Conservation (phyloP, 331 rosid genomes). For the Quercus tomentella region DNA sequence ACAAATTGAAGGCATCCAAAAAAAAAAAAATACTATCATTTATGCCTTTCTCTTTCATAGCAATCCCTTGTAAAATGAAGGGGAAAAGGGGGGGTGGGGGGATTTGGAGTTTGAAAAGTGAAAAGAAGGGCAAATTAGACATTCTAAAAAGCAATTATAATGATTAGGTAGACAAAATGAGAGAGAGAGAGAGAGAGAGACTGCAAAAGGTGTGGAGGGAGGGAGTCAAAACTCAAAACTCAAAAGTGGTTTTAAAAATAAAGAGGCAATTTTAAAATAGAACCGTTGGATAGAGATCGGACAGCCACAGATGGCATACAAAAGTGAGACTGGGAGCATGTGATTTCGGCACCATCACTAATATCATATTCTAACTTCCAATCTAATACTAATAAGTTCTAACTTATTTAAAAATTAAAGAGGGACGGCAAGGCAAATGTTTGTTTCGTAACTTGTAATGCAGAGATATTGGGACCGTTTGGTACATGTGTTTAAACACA, state of each 20-base stretch:
- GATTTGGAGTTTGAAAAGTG: too few relatives aligned
- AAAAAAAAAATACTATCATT: too few relatives aligned
- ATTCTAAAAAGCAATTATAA: not conserved
- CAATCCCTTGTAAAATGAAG: too few relatives aligned
- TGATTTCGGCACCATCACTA: constrained; percentile 8
- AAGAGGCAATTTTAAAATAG: constrained; percentile 7
- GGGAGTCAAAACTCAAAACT: constrained; percentile 8
- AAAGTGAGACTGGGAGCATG: constrained; percentile 16
- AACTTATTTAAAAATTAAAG: not conserved
- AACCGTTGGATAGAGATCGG: not conserved
- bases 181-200: not conserved
- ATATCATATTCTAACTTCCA: not conserved
- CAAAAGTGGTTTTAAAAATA: too few relatives aligned
- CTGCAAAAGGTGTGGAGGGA: not conserved
- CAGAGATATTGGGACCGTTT: not conserved
- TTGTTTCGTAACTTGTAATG: constrained; percentile 23
- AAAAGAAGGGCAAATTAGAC: too few relatives aligned
- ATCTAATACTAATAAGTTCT: not conserved
- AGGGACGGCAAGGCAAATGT: constrained; percentile 35
- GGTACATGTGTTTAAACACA: not conserved
- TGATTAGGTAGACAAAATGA: constrained; percentile 5
- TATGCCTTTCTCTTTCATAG: too few relatives aligned
- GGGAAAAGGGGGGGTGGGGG: too few relatives aligned
- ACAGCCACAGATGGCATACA: not conserved
- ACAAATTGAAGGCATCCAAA: too few relatives aligned